Evolutionary conservation across 2,329 filamentous ascomycete species (phyloP).

Genomic region (Septoria linicola): DNA sequence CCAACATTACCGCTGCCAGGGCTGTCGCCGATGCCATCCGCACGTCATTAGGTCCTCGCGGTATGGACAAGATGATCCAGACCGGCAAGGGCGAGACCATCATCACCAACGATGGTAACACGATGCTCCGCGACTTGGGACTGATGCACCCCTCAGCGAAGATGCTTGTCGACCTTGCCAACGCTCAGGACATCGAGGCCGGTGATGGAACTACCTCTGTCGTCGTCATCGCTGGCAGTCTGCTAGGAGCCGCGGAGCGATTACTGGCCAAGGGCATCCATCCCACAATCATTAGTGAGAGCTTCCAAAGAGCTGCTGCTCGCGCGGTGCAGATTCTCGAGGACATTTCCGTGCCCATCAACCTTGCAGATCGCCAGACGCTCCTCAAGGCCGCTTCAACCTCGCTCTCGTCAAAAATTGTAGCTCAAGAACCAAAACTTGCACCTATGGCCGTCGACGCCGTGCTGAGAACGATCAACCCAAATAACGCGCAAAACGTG

Average conservation of each 20-base stretch:
- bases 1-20: conserved; percentile 96
- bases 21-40: conserved; percentile 97
- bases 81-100: conserved; percentile 95
- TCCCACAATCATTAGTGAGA: conserved; percentile 94
- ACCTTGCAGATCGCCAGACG: conserved; percentile 80
- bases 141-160: conserved; percentile 99
- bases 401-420: conserved; percentile 96
- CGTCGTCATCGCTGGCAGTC: conserved; percentile 93
- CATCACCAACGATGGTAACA: conserved; percentile 99
- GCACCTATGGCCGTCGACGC: conserved; percentile 98
- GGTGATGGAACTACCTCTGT: conserved; percentile 98
- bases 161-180: conserved; percentile 96
- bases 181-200: conserved; percentile 96
- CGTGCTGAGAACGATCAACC: conserved; percentile 91
- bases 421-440: conserved; percentile 93
- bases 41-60: conserved; percentile 92
- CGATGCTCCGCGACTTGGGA: conserved; percentile 98
- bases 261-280: conserved; percentile 90
- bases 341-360: conserved; percentile 93
- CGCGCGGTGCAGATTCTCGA: conserved; percentile 87
- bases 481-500: conserved; percentile 93
- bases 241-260: conserved; percentile 89
- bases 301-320: conserved; percentile 90
- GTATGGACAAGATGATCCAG: conserved; percentile 99
- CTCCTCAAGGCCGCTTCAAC: conserved; percentile 96